These are phyloP conservation scores for Austroboletus festivus DNA, from an alignment of 768 basidiomycete genomes.

Conservation along the genomic window DNA sequence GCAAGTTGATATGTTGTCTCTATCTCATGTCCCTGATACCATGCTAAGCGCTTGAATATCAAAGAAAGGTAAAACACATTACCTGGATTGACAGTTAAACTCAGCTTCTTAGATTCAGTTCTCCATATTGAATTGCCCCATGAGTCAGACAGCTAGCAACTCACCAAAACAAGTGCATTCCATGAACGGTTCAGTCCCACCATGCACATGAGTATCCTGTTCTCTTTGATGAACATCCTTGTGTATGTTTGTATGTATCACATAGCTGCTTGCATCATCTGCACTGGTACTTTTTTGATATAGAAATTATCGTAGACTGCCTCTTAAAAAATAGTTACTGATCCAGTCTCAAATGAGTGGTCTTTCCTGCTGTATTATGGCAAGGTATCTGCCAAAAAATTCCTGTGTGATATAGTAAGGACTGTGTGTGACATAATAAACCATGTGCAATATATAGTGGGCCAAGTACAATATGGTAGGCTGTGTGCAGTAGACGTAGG, in stretches of 20 bases:
- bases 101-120: slow-evolving; percentile 81
- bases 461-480: no score
- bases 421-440: no score
- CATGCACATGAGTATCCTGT: slow-evolving; percentile 40
- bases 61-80: slow-evolving; percentile 75
- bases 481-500: no score
- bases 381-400: no score
- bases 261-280: slow-evolving; percentile 66
- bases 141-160: slow-evolving; percentile 68
- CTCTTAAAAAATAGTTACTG: no score
- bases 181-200: slow-evolving; percentile 50
- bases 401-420: no score
- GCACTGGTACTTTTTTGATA: no score
- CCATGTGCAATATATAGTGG: no score
- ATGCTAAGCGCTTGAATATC: slow-evolving; percentile 21
- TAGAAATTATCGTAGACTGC: no score
- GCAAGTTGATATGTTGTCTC: slow-evolving; percentile 65
- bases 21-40: neutral
- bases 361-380: no score
- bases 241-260: no score
- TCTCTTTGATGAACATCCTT: neutral
- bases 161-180: slow-evolving; percentile 51
- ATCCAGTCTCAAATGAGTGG: no score
- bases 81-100: slow-evolving; percentile 64
- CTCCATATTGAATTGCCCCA: slow-evolving; percentile 71